Base-by-base conservation (phyloP, 176 grass and related monocot genomes). In the barley (Hordeum vulgare) region DNA sequence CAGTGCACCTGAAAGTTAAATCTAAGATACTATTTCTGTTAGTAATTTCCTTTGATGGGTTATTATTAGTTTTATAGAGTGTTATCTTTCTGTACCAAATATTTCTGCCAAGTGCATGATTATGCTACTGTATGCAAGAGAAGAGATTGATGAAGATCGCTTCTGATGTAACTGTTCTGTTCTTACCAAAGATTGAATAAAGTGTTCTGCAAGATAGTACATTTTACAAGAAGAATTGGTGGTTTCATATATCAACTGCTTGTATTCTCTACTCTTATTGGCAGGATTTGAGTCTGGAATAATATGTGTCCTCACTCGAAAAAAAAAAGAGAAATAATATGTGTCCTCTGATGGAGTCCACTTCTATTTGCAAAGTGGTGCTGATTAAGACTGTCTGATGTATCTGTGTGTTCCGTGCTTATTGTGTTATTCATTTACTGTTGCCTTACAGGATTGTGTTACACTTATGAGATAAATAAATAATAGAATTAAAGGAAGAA, bases 371-470 rank as follows among this genome's bases (percentile, higher is more conserved):
- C 24, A 18, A 35, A 85, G 1, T 21, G 15, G 9, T 70, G 37
- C 20, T 53, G 40, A 53, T 21, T 47, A 1, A n/a, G 54, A n/a
- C 33, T 67, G 36, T 59, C 56, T 74, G 71, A 82, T 71, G 23
- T 14, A 36, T 61, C 59, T 72, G 8, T 53, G 37, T 11, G 34
- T 67, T 25, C 17, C 44, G 9, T 49, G 7, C 47, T 49, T 84
- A 12, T n/a, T n/a, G n/a, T n/a, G n/a, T n/a, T n/a, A n/a, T n/a
- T n/a, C 21, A 63, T 85, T 47, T 17, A 69, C 45, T 86, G 21
- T 86, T 74, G n/a, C 51, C 61, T 84, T 74, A n/a, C 63, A 84
- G 26, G 79, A 34, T 82, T 47, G 28, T 71, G 54, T 42, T 86
- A 31, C 42, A 80, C 70, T 51, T 90, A 39, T 62, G 54, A 85